Base-by-base conservation (phyloP, 352 stramenopile genomes). In the Phytophthora syringae region DNA sequence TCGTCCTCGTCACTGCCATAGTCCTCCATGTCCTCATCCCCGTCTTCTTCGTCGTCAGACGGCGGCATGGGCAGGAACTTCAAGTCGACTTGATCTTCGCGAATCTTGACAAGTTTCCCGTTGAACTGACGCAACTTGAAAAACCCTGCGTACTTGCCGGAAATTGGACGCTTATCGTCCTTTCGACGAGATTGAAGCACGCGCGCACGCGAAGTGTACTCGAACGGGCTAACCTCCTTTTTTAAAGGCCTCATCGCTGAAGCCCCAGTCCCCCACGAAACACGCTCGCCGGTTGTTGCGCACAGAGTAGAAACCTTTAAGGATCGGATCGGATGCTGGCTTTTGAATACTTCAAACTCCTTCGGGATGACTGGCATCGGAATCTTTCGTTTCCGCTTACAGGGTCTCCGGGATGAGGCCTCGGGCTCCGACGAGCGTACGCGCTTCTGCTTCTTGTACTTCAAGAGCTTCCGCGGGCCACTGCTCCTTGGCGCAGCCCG, bases 61-160 rank as follows among this genome's bases (percentile, higher is more conserved):
- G 60, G 47, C 1, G 67, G 64, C 55, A 90, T 68, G 15, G 70
- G 76, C n/a, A 90, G 28, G 24, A 93, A 93, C 32, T 88, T 57
- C 28, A 93, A 69, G 39, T 93, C 76, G 49, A 93, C 67, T 66
- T 85, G 68, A 21, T 85, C 76, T 49, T 93, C 84, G 45, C 75
- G 74, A 45, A 93, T 75, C 42, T 78, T 77, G 16, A 89, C 55
- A 40, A 85, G 63, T 12, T 60, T 76, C 18, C 84, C 84, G 53
- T 82, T 88, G 44, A 87, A 88, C 64, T 93, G 84, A 7, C 82
- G 72, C 52, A 93, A 64, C 64, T 90, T 89, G 47, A 93, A 93
- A 42, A 80, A 91, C 0, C 84, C 84, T 21, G 43, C 77, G 37
- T 93, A 93, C 37, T 83, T 86, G 18, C 84, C 84, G 1, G 79